phyloP scores from a whole-genome alignment of 106 monocot genomes.

The Xerophyta viscosa region DNA sequence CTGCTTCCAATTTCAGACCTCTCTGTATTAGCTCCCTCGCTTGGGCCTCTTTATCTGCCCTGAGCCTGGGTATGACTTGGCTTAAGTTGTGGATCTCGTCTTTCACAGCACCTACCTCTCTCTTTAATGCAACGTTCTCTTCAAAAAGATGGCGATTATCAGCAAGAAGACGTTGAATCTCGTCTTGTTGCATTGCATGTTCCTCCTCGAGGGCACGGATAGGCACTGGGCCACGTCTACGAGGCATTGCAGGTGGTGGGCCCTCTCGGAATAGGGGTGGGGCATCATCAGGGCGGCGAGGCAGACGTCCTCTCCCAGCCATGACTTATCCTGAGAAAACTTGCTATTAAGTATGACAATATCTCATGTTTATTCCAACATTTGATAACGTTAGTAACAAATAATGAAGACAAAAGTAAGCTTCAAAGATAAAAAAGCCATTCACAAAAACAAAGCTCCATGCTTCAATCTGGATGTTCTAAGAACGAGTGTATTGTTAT shows the following conservation, averaged over 20 bases:
- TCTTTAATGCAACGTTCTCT: constrained; percentile 36
- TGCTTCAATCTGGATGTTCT: too few species aligned
- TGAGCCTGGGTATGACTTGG: constrained; percentile 30
- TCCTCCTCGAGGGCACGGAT: constrained; percentile 37
- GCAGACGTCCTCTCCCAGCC: constrained; percentile 37
- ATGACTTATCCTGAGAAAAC: constrained; percentile 12
- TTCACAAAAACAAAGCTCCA: too few species aligned
- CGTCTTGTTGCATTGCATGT: constrained; percentile 19
- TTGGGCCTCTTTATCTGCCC: constrained; percentile 48
- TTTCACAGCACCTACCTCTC: constrained; percentile 20
- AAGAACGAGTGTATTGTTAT: too few species aligned
- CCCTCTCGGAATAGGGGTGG: constrained; percentile 19
- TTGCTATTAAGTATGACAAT: too few species aligned
- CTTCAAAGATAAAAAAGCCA: too few species aligned
- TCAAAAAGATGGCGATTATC: constrained; percentile 37
- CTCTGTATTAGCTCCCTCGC: constrained; percentile 43
- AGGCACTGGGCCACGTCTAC: constrained; percentile 13
- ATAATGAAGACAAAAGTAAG: too few species aligned
- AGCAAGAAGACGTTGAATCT: constrained; percentile 34
- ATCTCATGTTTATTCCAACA: too few species aligned
- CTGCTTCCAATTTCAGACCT: constrained; percentile 43
- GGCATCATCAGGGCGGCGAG: constrained; percentile 19
- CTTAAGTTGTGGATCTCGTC: constrained; percentile 32
- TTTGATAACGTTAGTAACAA: too few species aligned
- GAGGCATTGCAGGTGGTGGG: constrained; percentile 14